Evolutionary conservation across 495 filamentous ascomycete species (phyloP).

Genomic region (Penicillium samsonianum): DNA sequence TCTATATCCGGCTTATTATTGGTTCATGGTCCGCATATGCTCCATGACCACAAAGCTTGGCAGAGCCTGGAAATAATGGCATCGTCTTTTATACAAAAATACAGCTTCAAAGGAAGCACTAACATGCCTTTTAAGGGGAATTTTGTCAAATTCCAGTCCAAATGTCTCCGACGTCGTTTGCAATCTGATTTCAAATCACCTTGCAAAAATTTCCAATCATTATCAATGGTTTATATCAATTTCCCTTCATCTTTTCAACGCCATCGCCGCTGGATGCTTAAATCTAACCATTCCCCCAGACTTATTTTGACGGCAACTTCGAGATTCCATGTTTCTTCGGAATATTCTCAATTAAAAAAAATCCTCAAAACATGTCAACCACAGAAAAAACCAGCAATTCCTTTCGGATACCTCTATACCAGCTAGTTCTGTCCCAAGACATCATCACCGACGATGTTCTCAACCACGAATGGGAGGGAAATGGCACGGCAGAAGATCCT

Average conservation of each 20-base stretch:
- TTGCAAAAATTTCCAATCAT: too few relatives aligned
- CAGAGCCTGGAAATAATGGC: conserved; percentile 5
- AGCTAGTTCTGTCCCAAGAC: conserved; percentile 27
- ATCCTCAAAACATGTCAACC: neutral
- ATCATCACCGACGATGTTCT: conserved; percentile 47
- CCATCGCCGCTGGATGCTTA: too few relatives aligned
- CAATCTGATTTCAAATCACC: neutral
- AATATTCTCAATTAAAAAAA: too few relatives aligned
- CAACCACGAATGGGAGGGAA: conserved; percentile 54
- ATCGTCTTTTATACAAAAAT: conserved; percentile 6
- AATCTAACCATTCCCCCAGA: too few relatives aligned
- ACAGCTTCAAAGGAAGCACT: neutral
- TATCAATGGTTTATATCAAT: too few relatives aligned
- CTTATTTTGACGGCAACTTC: too few relatives aligned
- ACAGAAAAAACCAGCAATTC: neutral
- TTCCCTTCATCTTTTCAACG: too few relatives aligned
- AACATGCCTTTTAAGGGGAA: too few relatives aligned
- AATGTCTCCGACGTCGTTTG: too few relatives aligned
- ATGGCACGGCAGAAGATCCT: conserved; percentile 61
- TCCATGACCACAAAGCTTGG: conserved; percentile 22
- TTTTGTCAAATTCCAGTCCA: too few relatives aligned
- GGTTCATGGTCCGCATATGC: neutral
- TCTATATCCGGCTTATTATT: neutral
- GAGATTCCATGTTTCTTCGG: too few relatives aligned
- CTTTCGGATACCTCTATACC: neutral